A percentile compares a stretch with the other conserved stretches of the same genome.
These are phyloP conservation scores for Leishmania martiniquensis DNA, from an alignment of 208 protist genomes.

Conservation along the genomic window DNA sequence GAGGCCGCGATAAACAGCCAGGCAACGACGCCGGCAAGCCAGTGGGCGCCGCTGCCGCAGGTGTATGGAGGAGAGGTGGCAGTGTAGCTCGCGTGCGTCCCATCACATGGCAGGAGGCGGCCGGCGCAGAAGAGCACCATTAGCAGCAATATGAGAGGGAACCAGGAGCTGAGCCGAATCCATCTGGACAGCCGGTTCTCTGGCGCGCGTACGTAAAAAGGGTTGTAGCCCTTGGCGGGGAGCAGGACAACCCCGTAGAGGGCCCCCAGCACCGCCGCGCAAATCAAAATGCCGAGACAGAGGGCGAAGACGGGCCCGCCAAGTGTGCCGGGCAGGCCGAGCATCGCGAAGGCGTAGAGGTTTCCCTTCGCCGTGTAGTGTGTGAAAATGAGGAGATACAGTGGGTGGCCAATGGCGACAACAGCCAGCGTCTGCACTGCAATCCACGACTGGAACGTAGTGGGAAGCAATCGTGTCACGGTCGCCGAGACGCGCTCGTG, in stretches of 20 bases:
- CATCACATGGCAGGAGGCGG: slow-evolving; percentile 21
- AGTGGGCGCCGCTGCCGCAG: slow-evolving; percentile 22
- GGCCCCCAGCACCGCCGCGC: slow-evolving; percentile 2
- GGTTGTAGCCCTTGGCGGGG: slow-evolving; percentile 20
- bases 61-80: not conserved
- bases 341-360: slow-evolving; percentile 29
- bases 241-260: slow-evolving; percentile 8
- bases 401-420: slow-evolving; percentile 13
- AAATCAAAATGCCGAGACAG: slow-evolving; percentile 20
- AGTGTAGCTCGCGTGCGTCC: slow-evolving; percentile 3
- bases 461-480: slow-evolving; percentile 24
- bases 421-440: slow-evolving; percentile 23
- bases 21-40: slow-evolving; percentile 5
- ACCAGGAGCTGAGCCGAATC: slow-evolving; percentile 18
- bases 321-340: slow-evolving; percentile 4
- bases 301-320: slow-evolving; percentile 6
- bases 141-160: slow-evolving; percentile 20
- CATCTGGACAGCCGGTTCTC: slow-evolving; percentile 17
- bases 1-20: slow-evolving; percentile 13
- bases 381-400: slow-evolving; percentile 30
- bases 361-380: slow-evolving; percentile 12
- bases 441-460: slow-evolving; percentile 27
- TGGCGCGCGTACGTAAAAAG: slow-evolving; percentile 6
- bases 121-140: slow-evolving; percentile 16
- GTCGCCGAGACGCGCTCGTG: slow-evolving; percentile 25